Conservation (phyloP, 805 yeast genomes). For the Ogataea corticis region DNA sequence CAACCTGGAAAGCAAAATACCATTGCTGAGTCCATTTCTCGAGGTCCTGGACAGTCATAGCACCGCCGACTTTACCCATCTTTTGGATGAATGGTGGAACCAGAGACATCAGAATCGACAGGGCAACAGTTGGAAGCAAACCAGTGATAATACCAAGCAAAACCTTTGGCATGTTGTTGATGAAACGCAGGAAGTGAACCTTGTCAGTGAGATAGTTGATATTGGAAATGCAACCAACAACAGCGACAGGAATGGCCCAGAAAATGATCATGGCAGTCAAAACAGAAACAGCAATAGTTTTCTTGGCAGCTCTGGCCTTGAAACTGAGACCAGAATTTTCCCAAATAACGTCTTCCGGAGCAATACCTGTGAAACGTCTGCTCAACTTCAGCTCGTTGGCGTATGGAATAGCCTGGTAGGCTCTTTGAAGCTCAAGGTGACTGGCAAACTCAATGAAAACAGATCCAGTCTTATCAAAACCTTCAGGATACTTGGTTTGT, state of each 20-base stretch:
- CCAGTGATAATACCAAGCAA: conserved; percentile 86
- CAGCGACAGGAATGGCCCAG: conserved; percentile 98
- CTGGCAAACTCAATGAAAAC: conserved; percentile 80
- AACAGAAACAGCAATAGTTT: conserved; percentile 58
- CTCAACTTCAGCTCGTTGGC: conserved; percentile 44
- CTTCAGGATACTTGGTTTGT: conserved; percentile 53
- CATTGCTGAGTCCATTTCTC: conserved; percentile 85
- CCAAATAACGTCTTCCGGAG: conserved; percentile 89
- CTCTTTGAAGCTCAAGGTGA: conserved; percentile 85
- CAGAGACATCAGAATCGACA: conserved; percentile 80
- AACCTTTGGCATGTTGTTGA: conserved; percentile 67
- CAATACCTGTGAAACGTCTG: conserved; percentile 57
- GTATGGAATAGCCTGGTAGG: conserved; percentile 77
- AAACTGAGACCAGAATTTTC: conserved; percentile 62
- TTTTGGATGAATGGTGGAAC: conserved; percentile 82
- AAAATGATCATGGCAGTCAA: conserved; percentile 71
- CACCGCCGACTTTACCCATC: conserved; percentile 75
- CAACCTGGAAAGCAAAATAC: conserved; percentile 87
- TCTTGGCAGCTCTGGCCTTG: conserved; percentile 57
- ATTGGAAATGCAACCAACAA: conserved; percentile 92
- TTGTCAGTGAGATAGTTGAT: conserved; percentile 69
- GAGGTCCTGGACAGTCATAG: conserved; percentile 65
- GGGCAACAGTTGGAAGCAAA: conserved; percentile 76
- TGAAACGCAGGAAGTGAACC: conserved; percentile 73
- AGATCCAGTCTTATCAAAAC: conserved; percentile 57